Percentiles rank a stretch among this genome's conserved stretches.
Conservation (phyloP, 2,329 filamentous ascomycete species). For the Raffaelea albimanens region DNA sequence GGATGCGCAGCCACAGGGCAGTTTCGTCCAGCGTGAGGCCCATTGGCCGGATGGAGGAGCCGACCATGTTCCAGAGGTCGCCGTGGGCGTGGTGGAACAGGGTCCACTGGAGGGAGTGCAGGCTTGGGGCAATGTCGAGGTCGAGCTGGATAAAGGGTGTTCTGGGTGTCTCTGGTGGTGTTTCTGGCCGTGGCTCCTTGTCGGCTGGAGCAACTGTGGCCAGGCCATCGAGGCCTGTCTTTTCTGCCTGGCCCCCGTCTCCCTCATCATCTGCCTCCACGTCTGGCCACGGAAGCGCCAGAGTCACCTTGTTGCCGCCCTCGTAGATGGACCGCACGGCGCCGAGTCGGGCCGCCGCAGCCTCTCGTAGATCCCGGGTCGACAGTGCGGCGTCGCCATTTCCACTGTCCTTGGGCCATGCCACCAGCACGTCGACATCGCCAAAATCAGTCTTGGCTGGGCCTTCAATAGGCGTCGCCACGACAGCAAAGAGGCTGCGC, state of each 20-base stretch:
- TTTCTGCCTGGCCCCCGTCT: conserved; percentile 10
- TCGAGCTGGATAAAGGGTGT: conserved; percentile 56
- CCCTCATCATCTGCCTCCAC: neutral
- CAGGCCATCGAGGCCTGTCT: too few relatives aligned
- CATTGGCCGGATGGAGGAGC: conserved; percentile 53
- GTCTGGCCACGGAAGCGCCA: conserved; percentile 54
- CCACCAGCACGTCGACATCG: conserved; percentile 64
- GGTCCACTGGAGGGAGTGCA: conserved; percentile 46
- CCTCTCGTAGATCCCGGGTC: neutral
- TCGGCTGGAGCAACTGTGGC: neutral
- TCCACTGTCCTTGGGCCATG: conserved; percentile 11
- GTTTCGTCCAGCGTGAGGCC: conserved; percentile 57
- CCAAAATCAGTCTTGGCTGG: conserved; percentile 60
- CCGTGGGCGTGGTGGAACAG: conserved; percentile 62
- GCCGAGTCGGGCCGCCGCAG: conserved; percentile 22
- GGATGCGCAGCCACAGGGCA: conserved; percentile 56
- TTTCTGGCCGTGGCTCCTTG: conserved; percentile 1
- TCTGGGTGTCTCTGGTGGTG: neutral
- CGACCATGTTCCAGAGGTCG: conserved; percentile 59
- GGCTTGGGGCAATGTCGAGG: conserved; percentile 41
- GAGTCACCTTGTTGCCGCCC: conserved; percentile 24
- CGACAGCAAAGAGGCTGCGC: conserved; percentile 38
- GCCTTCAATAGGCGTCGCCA: conserved; percentile 55
- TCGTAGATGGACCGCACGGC: conserved; percentile 29
- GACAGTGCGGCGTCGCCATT: neutral